Evolutionary conservation across 352 stramenopile genomes (phyloP).

Genomic region (Globisporangium iwayamae): DNA sequence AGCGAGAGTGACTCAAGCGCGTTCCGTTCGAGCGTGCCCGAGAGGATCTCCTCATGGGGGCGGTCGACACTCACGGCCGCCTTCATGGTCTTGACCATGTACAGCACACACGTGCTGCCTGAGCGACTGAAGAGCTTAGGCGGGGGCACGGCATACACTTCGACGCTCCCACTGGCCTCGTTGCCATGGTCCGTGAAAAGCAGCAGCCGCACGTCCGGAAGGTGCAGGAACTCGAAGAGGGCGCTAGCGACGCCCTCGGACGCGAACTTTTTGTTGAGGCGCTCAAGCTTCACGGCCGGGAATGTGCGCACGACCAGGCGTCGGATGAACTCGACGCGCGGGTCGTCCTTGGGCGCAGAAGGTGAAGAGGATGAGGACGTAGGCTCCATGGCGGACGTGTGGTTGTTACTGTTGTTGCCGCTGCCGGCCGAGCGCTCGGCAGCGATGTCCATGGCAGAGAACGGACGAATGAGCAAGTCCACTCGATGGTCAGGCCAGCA

Average conservation of each 20-base stretch:
- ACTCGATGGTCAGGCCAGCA: not conserved
- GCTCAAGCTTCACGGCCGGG: constrained; percentile 51
- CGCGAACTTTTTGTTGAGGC: constrained; percentile 57
- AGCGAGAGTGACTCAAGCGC: constrained; percentile 69
- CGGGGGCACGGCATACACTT: constrained; percentile 63
- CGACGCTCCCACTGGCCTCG: constrained; percentile 41
- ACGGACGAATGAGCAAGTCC: not conserved
- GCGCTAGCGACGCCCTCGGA: constrained; percentile 50
- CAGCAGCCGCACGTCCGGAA: constrained; percentile 54
- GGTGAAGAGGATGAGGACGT: not conserved
- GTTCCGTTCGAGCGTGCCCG: constrained; percentile 68
- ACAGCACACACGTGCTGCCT: constrained; percentile 46
- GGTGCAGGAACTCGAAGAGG: constrained; percentile 73
- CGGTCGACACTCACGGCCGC: constrained; percentile 53
- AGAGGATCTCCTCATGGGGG: constrained; percentile 70
- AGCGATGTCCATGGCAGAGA: not conserved
- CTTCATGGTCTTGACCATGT: constrained; percentile 73
- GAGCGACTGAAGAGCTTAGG: constrained; percentile 34
- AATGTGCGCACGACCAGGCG: constrained; percentile 64
- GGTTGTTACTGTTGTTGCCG: constrained; percentile 1
- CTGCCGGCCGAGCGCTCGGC: not conserved
- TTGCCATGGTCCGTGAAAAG: constrained; percentile 72
- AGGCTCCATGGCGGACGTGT: not conserved
- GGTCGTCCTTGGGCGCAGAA: constrained; percentile 44
- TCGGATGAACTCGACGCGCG: constrained; percentile 63